Evolutionary conservation across 805 yeast species (phyloP), one percentile per base, ranked within the genome.

Genomic region (Dipodascus geniculatus): DNA sequence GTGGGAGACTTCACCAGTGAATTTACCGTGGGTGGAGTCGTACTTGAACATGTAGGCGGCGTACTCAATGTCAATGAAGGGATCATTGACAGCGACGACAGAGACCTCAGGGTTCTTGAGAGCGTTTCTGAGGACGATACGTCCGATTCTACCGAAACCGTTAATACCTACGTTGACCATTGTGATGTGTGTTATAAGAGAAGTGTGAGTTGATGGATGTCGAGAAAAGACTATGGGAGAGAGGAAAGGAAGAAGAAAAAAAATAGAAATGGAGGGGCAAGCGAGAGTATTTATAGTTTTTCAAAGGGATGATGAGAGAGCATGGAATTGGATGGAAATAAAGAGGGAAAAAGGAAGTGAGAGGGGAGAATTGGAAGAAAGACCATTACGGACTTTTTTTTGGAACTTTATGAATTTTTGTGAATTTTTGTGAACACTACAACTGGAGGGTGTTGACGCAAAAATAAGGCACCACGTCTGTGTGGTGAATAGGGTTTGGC

Each of bases 1-100:
- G 55, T 64, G 57, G 63, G 74, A 57, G 58, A 87, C 95, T 57
- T 75, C 80, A 67, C 96, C 96, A 68, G 75, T 72, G 83, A 72
- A 88, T 69, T 75, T 77, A 67, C 96, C 95, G 78, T 87, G 96
- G 61, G 95, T 87, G 57, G 96, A 86, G 74, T 87, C 96, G 75
- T 87, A 87, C 79, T 87, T 88, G 86, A 87, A 87, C 88, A 87
- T 82, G 81, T 87, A 87, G 60, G 96, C 86, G 67, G 96, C 96
- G 74, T 87, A 87, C 63, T 87, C 95, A 57, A 93, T 79, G 58
- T 81, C 81, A 66, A 87, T 88, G 79, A 86, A 87, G 59, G 96
- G 96, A 73, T 88, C 93, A 73, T 88, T 88, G 79, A 88, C 76
- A 61, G 95, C 95, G 60, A 86, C 87, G 60, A 88, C 84, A 65